Conservation (phyloP, 495 filamentous ascomycete genomes). For the Evernia prunastri region DNA sequence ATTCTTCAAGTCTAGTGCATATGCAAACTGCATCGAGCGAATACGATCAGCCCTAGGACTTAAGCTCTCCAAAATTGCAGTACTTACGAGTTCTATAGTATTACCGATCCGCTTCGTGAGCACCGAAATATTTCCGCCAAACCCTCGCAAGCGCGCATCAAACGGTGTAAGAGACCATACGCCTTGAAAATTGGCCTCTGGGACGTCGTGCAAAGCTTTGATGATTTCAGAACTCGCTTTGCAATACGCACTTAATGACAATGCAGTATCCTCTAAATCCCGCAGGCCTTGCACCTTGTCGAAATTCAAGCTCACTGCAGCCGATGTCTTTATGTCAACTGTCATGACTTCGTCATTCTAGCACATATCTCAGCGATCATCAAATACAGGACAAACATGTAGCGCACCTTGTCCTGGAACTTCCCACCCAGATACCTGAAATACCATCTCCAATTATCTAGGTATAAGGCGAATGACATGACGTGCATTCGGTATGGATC, state of each 20-base stretch:
- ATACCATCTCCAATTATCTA: conserved; percentile 27
- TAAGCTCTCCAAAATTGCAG: not conserved
- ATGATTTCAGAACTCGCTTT: conserved; percentile 8
- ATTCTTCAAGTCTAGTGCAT: conserved; percentile 21
- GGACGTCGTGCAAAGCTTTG: conserved; percentile 3
- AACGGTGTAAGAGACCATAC: conserved; percentile 12
- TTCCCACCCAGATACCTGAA: conserved; percentile 24
- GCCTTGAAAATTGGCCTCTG: conserved; percentile 1
- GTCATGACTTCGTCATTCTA: conserved; percentile 18
- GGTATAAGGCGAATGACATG: conserved; percentile 20
- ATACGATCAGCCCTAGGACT: not conserved
- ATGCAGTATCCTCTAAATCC: conserved; percentile 14
- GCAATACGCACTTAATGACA: conserved; percentile 19
- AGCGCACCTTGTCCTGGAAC: conserved; percentile 20
- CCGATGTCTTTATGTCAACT: conserved; percentile 12
- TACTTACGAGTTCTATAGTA: conserved; percentile 17
- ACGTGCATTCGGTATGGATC: conserved; percentile 24
- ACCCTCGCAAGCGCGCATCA: conserved; percentile 9
- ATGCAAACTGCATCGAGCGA: conserved; percentile 8
- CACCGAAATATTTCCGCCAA: conserved; percentile 6
- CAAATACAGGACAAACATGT: not conserved
- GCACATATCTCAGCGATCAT: not conserved
- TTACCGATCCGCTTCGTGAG: conserved; percentile 14
- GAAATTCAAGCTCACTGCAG: conserved; percentile 15
- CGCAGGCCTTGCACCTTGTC: conserved; percentile 15